phyloP scores from a whole-genome alignment of 106 monocot species.

The Phalaenopsis aphrodite region DNA sequence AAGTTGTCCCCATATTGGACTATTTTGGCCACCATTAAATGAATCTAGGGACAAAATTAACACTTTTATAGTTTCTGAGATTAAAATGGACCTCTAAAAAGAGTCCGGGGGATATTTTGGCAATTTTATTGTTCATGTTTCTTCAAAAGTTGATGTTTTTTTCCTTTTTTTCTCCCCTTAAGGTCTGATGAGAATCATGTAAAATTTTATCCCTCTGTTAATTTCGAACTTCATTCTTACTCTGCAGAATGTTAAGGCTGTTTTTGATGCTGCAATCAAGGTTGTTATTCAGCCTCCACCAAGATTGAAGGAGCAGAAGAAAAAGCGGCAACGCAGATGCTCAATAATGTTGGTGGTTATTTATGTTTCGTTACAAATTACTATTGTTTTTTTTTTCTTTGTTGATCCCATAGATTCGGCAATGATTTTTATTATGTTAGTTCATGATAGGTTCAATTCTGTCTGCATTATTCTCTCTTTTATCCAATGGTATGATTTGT shows the following conservation, averaged over 20 bases:
- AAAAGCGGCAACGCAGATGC: conserved; percentile 36
- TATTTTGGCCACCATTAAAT: too few species aligned
- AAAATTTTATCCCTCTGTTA: neutral
- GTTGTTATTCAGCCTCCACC: conserved; percentile 61
- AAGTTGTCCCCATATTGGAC: too few species aligned
- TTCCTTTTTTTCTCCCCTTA: neutral
- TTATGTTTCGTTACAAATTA: neutral
- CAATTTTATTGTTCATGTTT: neutral
- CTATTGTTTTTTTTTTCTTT: neutral
- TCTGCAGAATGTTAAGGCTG: conserved; percentile 69
- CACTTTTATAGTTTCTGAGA: too few species aligned
- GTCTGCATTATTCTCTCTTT: neutral
- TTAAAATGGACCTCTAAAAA: too few species aligned
- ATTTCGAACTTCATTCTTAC: neutral
- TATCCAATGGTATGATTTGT: neutral
- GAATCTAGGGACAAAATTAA: too few species aligned
- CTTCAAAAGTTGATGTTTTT: conserved; percentile 3
- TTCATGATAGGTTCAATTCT: neutral
- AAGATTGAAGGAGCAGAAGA: conserved; percentile 66
- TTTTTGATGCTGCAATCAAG: conserved; percentile 80
- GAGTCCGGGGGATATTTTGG: too few species aligned
- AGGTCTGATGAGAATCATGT: neutral
- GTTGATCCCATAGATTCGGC: neutral
- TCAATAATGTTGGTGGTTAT: conserved; percentile 33
- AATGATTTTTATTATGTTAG: neutral